phyloP scores from a whole-genome alignment of 345 rosid species.

The Salix brachista region DNA sequence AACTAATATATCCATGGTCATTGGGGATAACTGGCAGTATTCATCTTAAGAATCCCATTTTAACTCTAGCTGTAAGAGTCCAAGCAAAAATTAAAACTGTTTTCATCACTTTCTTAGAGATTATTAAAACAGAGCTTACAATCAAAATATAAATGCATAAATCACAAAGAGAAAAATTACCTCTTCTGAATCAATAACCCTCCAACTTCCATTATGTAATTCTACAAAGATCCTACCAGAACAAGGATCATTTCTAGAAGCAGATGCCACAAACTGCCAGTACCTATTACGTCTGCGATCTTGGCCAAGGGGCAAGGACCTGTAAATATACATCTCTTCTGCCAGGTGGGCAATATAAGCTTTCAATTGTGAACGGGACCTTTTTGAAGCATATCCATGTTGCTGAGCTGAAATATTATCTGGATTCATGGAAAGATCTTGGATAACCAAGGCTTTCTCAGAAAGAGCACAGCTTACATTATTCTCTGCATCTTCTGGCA shows the following conservation, averaged over 20 bases:
- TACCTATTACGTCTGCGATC: slow-evolving; percentile 95
- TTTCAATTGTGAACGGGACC: slow-evolving; percentile 80
- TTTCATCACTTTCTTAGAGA: neutral
- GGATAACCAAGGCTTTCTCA: slow-evolving; percentile 44
- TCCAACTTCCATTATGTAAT: slow-evolving; percentile 73
- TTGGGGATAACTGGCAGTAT: neutral
- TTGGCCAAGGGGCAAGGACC: slow-evolving; percentile 98
- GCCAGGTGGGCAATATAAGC: slow-evolving; percentile 84
- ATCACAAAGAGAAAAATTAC: slow-evolving; percentile 26
- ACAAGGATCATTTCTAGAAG: slow-evolving; percentile 83
- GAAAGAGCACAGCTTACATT: slow-evolving; percentile 33
- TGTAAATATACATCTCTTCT: slow-evolving; percentile 86
- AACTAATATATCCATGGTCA: neutral
- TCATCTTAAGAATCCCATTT: neutral
- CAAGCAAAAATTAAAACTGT: neutral
- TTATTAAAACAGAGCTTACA: neutral
- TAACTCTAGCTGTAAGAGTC: neutral
- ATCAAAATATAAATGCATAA: neutral
- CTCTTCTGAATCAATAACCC: slow-evolving; percentile 87
- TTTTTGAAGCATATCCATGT: slow-evolving; percentile 70
- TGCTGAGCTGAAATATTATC: slow-evolving; percentile 57
- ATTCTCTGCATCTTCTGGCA: slow-evolving; percentile 43
- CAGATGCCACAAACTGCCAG: slow-evolving; percentile 92
- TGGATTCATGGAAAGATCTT: slow-evolving; percentile 45
- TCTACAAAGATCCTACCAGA: slow-evolving; percentile 90